These are phyloP conservation scores for Gossypium gossypioides DNA, from an alignment of 441 rosid species.

Conservation along the genomic window DNA sequence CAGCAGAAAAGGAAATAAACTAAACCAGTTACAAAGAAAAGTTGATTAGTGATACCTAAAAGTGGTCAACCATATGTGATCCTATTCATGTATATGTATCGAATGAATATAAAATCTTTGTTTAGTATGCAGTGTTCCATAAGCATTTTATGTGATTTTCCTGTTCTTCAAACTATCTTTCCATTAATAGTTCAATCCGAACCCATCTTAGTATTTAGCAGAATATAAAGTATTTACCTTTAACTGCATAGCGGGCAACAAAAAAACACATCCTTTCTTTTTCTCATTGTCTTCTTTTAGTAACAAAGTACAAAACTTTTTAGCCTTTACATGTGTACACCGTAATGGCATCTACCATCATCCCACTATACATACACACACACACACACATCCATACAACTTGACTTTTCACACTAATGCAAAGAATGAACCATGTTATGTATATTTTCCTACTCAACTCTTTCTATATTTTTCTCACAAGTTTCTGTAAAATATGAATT, in stretches of 20 bases:
- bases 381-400: not conserved
- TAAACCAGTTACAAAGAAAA: not conserved
- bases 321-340: not conserved
- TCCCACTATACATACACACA: not conserved
- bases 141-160: not conserved
- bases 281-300: not conserved
- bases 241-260: too few relatives aligned
- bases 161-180: not conserved
- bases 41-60: not conserved
- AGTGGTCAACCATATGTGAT: not conserved
- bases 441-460: slow-evolving; percentile 15
- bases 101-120: not conserved
- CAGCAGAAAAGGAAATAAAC: not conserved
- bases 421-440: slow-evolving; percentile 2
- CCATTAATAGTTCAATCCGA: not conserved
- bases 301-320: not conserved
- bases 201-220: not conserved
- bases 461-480: not conserved
- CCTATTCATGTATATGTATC: not conserved
- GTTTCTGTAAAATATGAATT: not conserved
- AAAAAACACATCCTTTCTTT: too few relatives aligned
- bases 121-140: not conserved
- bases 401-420: slow-evolving; percentile 4
- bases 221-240: not conserved
- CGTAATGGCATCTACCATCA: not conserved